Base-by-base conservation (phyloP, 768 basidiomycete species). In the Lepiota brunneoincarnata region DNA sequence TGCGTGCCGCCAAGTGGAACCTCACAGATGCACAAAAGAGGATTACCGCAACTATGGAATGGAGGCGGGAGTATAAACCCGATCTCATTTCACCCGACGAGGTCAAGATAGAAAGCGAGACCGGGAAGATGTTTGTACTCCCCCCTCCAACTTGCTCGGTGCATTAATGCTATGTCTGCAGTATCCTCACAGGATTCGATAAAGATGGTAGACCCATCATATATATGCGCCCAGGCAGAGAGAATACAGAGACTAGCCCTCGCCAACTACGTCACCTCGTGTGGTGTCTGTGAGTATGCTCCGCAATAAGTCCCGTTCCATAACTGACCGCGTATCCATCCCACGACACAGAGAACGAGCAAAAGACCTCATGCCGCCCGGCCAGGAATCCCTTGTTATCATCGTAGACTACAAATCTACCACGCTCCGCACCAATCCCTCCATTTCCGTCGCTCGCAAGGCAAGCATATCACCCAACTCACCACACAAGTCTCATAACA, bases 1-100 rank as follows among this genome's bases (percentile, higher is more conserved):
- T 91, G 79, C 83, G 92, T 26, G 90, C 92, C 0, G 80, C 89
- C 2, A 93, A 93, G 63, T 93, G 92, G 91, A 84, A 85, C 63
- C 63, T 85, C 31, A 76, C 78, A 21, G 87, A 95, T 48, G 91
- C 81, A 10, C 83, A 92, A 72, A 84, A 82, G 65, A 77, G 93
- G 46, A 84, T 93, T 56, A 84, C 85, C 64, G 80, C 77, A 0
- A 93, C 91, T 0, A 54, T 94, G 3, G 89, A 91, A 57, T 94
- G 93, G 93, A 76, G 92, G 55, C 73, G 92, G 41, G 89, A 92
- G 51, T 93, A 76, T 66, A 83, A 89, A 67, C 92, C 93, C 0
- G 92, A 95, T 49, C 71, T 94, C 18, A 93, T 94, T 54, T 75
- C 78, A 3, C 91, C 91, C 3, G 87, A 86, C 39, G 91, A 93